Conservation (phyloP, 768 basidiomycete species). For the Glaciozyma antarctica region DNA sequence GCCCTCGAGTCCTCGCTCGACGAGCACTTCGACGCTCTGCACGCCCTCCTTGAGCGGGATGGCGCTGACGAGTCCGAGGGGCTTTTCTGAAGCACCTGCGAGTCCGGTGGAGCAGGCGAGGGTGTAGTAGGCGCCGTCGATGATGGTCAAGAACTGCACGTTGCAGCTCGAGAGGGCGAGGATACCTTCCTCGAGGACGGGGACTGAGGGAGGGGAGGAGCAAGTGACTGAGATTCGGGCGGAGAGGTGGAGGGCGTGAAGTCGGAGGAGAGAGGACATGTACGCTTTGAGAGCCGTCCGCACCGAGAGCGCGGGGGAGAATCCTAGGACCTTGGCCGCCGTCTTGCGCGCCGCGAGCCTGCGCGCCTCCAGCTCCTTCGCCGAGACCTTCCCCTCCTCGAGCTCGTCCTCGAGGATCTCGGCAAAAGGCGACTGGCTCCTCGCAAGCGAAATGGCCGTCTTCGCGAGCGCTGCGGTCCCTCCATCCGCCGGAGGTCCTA, state of each 20-base stretch:
- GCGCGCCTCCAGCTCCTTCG: slow-evolving; percentile 12
- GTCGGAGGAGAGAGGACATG: slow-evolving; percentile 23
- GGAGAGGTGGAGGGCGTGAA: slow-evolving; percentile 24
- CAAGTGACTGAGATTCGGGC: slow-evolving; percentile 31
- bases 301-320: slow-evolving; percentile 20
- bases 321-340: slow-evolving; percentile 27
- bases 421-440: slow-evolving; percentile 29
- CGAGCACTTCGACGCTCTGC: slow-evolving; percentile 28
- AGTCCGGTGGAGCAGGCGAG: slow-evolving; percentile 30
- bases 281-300: slow-evolving; percentile 23
- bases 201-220: slow-evolving; percentile 30
- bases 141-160: slow-evolving; percentile 32
- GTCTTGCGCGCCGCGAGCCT: slow-evolving; percentile 23
- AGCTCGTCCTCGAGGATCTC: slow-evolving; percentile 9
- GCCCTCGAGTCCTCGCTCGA: slow-evolving; percentile 29
- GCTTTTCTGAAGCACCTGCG: slow-evolving; percentile 17
- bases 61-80: slow-evolving; percentile 22
- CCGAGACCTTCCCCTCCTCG: neutral
- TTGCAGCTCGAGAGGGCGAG: slow-evolving; percentile 31
- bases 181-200: slow-evolving; percentile 33
- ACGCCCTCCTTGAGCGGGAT: slow-evolving; percentile 32
- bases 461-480: slow-evolving; percentile 16
- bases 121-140: slow-evolving; percentile 30
- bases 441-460: slow-evolving; percentile 22
- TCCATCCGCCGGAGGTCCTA: slow-evolving; percentile 13